Evolutionary conservation across 2,329 filamentous ascomycete species (phyloP).

Genomic region (Alternaria rosae): DNA sequence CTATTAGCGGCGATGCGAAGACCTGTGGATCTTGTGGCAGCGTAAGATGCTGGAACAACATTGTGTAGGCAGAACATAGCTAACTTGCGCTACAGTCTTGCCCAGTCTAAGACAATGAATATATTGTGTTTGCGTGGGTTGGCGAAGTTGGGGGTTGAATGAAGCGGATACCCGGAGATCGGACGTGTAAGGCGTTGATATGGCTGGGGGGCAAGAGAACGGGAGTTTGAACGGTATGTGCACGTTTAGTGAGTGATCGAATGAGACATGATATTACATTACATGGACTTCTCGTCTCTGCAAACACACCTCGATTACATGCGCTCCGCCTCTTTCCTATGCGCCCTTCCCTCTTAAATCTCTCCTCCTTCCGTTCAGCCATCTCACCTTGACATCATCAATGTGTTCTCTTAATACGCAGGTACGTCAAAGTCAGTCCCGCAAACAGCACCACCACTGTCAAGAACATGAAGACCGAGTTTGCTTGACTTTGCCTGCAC

Average conservation of each 20-base stretch:
- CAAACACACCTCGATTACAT: neutral
- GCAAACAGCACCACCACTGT: neutral
- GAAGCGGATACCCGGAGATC: neutral
- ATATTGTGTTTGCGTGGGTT: neutral
- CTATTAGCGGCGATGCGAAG: slow-evolving; percentile 42
- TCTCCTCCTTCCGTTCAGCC: neutral
- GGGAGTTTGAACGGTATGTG: neutral
- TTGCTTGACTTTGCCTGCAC: neutral
- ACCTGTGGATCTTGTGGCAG: slow-evolving; percentile 50
- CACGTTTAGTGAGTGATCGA: neutral
- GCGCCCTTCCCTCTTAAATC: neutral
- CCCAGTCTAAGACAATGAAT: slow-evolving; percentile 26
- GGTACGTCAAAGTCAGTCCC: neutral
- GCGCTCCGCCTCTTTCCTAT: neutral
- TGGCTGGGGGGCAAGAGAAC: neutral
- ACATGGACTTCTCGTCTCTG: neutral
- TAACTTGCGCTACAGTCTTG: slow-evolving; percentile 23
- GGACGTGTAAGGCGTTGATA: neutral
- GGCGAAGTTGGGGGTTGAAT: slow-evolving; percentile 6
- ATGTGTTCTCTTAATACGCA: neutral
- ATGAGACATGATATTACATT: neutral
- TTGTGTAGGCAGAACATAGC: neutral
- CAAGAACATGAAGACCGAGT: neutral
- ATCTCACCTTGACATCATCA: neutral
- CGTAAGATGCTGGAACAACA: slow-evolving; percentile 20